Percentiles rank a stretch among this genome's conserved stretches.
Conservation (phyloP, 1,139 yeast genomes). For the Casaregolazyma suthepensis region DNA sequence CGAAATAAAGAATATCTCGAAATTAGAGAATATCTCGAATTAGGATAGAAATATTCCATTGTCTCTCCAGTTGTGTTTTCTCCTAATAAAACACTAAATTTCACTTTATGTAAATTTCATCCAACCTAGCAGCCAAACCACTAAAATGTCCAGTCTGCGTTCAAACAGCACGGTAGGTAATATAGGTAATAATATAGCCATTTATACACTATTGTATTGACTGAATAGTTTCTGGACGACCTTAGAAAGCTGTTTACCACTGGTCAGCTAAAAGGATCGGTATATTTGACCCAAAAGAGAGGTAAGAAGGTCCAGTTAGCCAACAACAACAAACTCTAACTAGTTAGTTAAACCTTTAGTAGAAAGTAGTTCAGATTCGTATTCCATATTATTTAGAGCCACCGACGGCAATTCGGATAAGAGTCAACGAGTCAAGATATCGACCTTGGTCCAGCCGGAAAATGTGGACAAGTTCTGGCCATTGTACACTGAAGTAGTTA, state of each 20-base stretch:
- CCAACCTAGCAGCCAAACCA: neutral
- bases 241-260: conserved; percentile 26
- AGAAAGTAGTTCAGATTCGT: conserved; percentile 10
- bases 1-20: too few species aligned
- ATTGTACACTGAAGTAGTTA: conserved; percentile 57
- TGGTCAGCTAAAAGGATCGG: conserved; percentile 39
- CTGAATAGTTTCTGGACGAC: conserved; percentile 26
- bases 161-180: conserved; percentile 9
- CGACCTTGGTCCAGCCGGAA: conserved; percentile 57
- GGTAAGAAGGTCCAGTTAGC: conserved; percentile 19
- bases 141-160: conserved; percentile 17
- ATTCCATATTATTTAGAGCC: conserved; percentile 31
- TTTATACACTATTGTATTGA: neutral
- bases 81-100: neutral
- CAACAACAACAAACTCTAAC: neutral
- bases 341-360: neutral
- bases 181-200: neutral
- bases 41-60: too few species aligned
- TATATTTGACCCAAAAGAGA: conserved; percentile 27
- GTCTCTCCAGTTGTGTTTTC: too few species aligned
- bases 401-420: conserved; percentile 53
- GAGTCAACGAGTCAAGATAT: conserved; percentile 45
- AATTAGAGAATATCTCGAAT: too few species aligned
- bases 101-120: neutral
- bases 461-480: conserved; percentile 63